Conservation (phyloP, 148 eudicot species). For the Beta vulgaris region DNA sequence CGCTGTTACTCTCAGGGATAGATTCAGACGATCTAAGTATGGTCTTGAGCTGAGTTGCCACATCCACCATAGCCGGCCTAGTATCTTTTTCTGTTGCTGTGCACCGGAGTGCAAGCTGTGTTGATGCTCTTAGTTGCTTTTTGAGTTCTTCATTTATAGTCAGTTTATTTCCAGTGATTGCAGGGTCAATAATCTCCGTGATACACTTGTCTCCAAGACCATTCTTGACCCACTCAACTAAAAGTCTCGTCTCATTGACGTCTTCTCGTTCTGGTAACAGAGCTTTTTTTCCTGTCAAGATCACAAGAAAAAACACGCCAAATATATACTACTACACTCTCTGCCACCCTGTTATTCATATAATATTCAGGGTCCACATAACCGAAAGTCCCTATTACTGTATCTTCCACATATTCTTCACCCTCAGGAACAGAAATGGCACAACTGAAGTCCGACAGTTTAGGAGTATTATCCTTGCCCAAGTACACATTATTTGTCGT, state of each 20-base stretch:
- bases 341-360: conserved; percentile 16
- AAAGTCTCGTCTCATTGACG: neutral
- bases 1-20: neutral
- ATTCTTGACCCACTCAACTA: conserved; percentile 13
- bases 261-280: no score
- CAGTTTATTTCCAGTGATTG: neutral
- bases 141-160: conserved; percentile 3
- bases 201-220: neutral
- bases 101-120: conserved; percentile 5
- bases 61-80: conserved; percentile 23
- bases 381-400: conserved; percentile 9
- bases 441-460: conserved; percentile 5
- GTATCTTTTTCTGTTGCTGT: neutral
- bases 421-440: conserved; percentile 11
- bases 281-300: conserved; percentile 23
- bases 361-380: conserved; percentile 30
- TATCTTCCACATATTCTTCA: neutral
- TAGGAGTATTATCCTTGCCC: conserved; percentile 6
- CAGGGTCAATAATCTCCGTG: conserved; percentile 10
- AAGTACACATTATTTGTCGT: conserved; percentile 11
- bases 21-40: conserved; percentile 1
- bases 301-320: conserved; percentile 17
- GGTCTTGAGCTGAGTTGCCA: conserved; percentile 12
- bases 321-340: conserved; percentile 15
- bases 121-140: conserved; percentile 8